Percentiles rank a stretch among this genome's conserved stretches.
Conservation (phyloP, 257 asterid species). For the Capsicum rhomboideum region DNA sequence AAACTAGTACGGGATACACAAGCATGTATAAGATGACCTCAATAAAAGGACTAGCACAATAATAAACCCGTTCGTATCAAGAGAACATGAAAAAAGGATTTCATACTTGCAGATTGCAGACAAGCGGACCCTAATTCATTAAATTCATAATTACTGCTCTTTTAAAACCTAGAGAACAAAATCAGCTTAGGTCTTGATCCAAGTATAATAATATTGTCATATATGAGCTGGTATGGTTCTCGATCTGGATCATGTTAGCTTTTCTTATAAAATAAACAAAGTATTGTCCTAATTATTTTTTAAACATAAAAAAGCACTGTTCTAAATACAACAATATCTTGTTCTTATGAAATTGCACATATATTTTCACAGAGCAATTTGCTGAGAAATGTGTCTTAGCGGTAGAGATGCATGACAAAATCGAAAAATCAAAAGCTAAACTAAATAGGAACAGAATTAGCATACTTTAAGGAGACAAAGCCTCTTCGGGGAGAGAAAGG, state of each 20-base stretch:
- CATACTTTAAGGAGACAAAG: neutral
- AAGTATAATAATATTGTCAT: neutral
- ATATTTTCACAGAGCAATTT: neutral
- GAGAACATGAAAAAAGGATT: neutral
- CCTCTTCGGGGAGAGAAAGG: neutral
- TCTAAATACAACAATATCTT: neutral
- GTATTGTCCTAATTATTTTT: neutral
- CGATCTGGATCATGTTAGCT: neutral
- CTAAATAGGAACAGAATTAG: neutral
- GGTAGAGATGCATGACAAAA: neutral
- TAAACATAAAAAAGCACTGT: neutral
- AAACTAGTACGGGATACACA: neutral
- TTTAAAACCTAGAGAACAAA: neutral
- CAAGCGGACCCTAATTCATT: neutral
- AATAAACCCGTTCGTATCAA: neutral
- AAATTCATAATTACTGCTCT: neutral
- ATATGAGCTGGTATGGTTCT: neutral
- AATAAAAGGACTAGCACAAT: neutral
- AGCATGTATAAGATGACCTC: neutral
- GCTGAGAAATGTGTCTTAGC: neutral
- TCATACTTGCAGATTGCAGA: neutral
- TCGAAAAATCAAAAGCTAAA: neutral
- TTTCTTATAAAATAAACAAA: neutral
- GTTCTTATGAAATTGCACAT: neutral
- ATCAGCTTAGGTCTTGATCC: neutral